Evolutionary conservation across 306 rosid genomes (phyloP), one percentile per base, ranked within the genome.

Genomic region (Hylodesmum podocarpum): DNA sequence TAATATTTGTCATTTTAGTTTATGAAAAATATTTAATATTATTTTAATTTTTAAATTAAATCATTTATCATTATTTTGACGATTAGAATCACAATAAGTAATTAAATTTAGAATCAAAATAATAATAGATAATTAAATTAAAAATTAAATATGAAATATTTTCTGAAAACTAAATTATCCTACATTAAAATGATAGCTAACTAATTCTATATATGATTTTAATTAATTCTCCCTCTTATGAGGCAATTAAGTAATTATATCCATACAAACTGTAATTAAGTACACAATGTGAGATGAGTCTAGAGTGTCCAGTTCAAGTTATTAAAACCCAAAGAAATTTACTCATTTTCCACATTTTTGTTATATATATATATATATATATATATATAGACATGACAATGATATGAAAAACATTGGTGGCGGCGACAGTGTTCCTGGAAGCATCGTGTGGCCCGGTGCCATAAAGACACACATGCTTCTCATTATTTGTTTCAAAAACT

Each of bases 211-310:
- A 43, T 1, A 46, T 46, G 19, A 46, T 5, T 46, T 49, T 49
- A 7, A 18, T 49, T 47, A 47, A 46, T 16, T 46, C 27, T 19
- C 12, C 57, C 4, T 18, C 6, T 8, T 14, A 41, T 18, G 18
- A 49, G 55, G 55, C 4, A 6, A 19, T 50, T 50, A 3, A 50
- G 18, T 50, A 19, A 18, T 13, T 1, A 50, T 19, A 36, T 4
- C 6, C 1, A 4, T 4, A 70, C 59, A 73, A 73, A 29, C 59
- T 74, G 77, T 58, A 53, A 73, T 33, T 16, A 53, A 73, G 46
- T 16, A 28, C 34, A 73, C 14, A 34, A 50, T 34, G 8, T 24
- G 34, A 53, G 47, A 41, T 1, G 21, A 4, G 58, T 18, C 1
- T 50, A 13, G 12, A 50, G 12, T 55, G 40, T 58, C 1, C 39